Conservation (phyloP, 73 alveolate species). For the Blepharisma stoltei region DNA sequence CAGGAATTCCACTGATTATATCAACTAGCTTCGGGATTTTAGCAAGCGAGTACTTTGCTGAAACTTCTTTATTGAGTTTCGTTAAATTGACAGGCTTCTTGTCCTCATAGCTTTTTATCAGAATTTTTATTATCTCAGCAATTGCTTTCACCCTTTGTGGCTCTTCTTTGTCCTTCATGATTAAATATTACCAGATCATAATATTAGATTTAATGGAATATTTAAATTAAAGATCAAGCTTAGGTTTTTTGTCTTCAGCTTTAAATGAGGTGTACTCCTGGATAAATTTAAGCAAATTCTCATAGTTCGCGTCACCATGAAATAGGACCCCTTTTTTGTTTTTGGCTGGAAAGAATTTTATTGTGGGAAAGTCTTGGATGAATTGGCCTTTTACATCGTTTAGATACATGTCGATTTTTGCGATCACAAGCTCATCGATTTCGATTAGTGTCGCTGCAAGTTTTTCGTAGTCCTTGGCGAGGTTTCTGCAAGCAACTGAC, state of each 20-base stretch:
- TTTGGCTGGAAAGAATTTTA: slow-evolving; percentile 55
- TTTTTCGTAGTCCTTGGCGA: slow-evolving; percentile 89
- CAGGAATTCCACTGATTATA: slow-evolving; percentile 93
- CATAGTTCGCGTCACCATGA: slow-evolving; percentile 32
- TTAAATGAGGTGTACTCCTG: no score
- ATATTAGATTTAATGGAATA: no score
- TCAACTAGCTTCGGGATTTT: slow-evolving; percentile 96
- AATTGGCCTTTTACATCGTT: slow-evolving; percentile 75
- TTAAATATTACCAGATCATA: neutral
- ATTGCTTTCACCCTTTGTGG: slow-evolving; percentile 18
- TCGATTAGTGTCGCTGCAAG: slow-evolving; percentile 77
- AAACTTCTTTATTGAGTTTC: slow-evolving; percentile 8
- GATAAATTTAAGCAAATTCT: slow-evolving; percentile 43
- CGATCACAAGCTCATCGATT: slow-evolving; percentile 65
- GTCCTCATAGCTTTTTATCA: slow-evolving; percentile 4
- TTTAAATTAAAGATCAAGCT: no score
- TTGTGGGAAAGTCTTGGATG: slow-evolving; percentile 91
- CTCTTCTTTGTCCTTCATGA: slow-evolving; percentile 12
- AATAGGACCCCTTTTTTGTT: slow-evolving; percentile 8
- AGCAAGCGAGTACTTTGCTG: slow-evolving; percentile 81
- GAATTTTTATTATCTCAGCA: slow-evolving; percentile 1
- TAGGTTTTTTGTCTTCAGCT: no score
- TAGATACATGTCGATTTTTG: slow-evolving; percentile 89
- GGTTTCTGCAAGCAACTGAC: slow-evolving; percentile 69
- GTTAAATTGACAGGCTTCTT: slow-evolving; percentile 1